A percentile compares a stretch with the other conserved stretches of the same genome.
phyloP scores from a whole-genome alignment of 1,284 basidiomycete genomes.

The Apiotrichum laibachii region DNA sequence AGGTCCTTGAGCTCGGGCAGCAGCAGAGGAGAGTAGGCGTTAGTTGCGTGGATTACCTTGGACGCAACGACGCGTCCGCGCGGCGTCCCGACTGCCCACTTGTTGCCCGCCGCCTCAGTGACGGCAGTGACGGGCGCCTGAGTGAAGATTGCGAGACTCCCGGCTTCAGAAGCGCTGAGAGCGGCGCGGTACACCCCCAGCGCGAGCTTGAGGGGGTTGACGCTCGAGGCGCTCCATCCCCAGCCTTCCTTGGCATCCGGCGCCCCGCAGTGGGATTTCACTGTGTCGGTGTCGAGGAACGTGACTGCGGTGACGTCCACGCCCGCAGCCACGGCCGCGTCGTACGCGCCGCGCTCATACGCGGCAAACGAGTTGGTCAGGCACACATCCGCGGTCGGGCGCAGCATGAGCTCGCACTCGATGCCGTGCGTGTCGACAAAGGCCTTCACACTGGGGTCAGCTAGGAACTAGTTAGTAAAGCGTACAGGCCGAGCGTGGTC shows the following conservation, averaged over 20 bases:
- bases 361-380: slow-evolving; percentile 21
- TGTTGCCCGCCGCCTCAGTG: background rate
- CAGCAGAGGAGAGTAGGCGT: slow-evolving; percentile 22
- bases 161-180: slow-evolving; percentile 10
- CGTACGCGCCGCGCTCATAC: slow-evolving; percentile 14
- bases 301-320: slow-evolving; percentile 17
- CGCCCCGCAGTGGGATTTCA: slow-evolving; percentile 11
- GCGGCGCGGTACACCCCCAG: slow-evolving; percentile 5
- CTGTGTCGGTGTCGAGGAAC: background rate
- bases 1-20: slow-evolving; percentile 25
- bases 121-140: slow-evolving; percentile 18
- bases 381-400: slow-evolving; percentile 27
- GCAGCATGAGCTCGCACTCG: slow-evolving; percentile 31
- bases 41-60: slow-evolving; percentile 25
- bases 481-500: slow-evolving; percentile 18
- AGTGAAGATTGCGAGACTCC: background rate
- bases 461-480: too few relatives aligned
- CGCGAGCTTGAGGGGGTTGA: slow-evolving; percentile 27
- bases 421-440: slow-evolving; percentile 28
- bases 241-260: slow-evolving; percentile 24
- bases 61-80: slow-evolving; percentile 20
- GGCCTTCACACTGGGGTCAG: slow-evolving; percentile 4
- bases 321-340: slow-evolving; percentile 21
- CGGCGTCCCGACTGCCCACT: slow-evolving; percentile 24
- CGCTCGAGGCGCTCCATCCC: slow-evolving; percentile 26